Conservation (phyloP, 2,329 filamentous ascomycete species). For the Pseudocercospora fijiensis region DNA sequence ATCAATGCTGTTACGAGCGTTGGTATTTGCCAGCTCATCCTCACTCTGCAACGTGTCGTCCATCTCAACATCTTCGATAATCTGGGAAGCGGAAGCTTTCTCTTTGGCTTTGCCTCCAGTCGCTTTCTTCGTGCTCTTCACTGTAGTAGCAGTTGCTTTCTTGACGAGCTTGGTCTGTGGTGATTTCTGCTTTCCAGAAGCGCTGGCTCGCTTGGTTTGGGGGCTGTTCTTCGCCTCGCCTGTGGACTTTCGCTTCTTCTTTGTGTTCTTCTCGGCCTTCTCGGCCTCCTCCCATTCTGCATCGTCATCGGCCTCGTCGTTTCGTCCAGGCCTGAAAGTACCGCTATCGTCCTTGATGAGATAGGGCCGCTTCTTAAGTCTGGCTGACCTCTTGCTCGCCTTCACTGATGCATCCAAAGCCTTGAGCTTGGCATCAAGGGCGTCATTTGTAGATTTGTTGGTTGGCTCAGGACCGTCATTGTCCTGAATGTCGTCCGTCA, state of each 20-base stretch:
- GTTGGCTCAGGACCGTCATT: neutral
- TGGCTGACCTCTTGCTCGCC: conserved; percentile 25
- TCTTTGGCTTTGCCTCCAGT: conserved; percentile 11
- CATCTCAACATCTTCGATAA: conserved; percentile 18
- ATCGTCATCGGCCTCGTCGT: conserved; percentile 28
- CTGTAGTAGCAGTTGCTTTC: conserved; percentile 8
- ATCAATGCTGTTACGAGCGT: conserved; percentile 27
- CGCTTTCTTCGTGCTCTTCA: conserved; percentile 16
- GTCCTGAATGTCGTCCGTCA: neutral
- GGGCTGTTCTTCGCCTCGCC: conserved; percentile 21
- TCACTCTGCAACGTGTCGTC: conserved; percentile 32
- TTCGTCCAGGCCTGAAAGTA: conserved; percentile 8
- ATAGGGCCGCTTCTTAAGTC: conserved; percentile 18
- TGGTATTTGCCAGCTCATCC: conserved; percentile 25
- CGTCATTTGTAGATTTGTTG: conserved; percentile 3
- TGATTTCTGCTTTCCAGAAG: conserved; percentile 20
- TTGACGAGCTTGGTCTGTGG: conserved; percentile 17
- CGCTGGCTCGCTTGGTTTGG: conserved; percentile 13
- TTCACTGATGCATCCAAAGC: conserved; percentile 31
- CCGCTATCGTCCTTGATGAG: conserved; percentile 15
- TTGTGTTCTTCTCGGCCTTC: conserved; percentile 23
- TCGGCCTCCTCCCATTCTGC: conserved; percentile 28
- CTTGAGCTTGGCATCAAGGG: conserved; percentile 28
- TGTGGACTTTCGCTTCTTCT: conserved; percentile 38
- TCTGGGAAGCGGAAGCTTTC: conserved; percentile 7